Evolutionary conservation across 495 filamentous ascomycete species (phyloP), one percentile per base, ranked within the genome.

Genomic region (Penicillium goetzii): DNA sequence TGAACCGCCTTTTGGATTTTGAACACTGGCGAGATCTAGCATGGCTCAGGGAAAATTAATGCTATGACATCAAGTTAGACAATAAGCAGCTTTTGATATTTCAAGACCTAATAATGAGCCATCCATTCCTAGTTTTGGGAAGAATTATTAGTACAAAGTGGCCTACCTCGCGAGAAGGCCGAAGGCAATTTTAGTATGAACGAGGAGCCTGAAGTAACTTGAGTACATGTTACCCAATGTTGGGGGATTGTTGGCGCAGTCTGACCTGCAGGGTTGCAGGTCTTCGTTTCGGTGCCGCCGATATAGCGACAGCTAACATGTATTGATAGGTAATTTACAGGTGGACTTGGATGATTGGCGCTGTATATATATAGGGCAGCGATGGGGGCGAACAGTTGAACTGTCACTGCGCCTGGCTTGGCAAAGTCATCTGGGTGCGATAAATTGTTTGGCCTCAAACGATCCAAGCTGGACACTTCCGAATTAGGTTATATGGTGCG

Each of bases 401-500:
- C n/a, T 10, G 19, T 12, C 10, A 17, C 21, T 23, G 21, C n/a
- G 19, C 19, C 43, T 25, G 21, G 9, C 41, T 47, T 14, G 19
- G 43, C 14, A 63, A 3, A 6, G 21, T 52, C 33, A 63, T 63
- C 6, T 26, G 28, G 33, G 30, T 36, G n/a, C 41, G 40, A 21
- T 45, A 34, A 50, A 33, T 36, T 19, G 5, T 45, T 55, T 12
- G 12, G 25, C 50, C 43, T 58, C 53, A 19, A 58, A 32, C 2
- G 25, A 34, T 32, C 56, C 15, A 58, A 41, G 12, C 23, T 51
- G 25, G 11, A n/a, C 41, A 10, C 19, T 36, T 51, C 64, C 56
- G 9, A 52, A 51, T 60, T 28, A 33, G 50, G 64, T 0, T 23
- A n/a, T 3, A 60, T 57, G 34, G n/a, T 47, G 64, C 64, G 64